phyloP scores from a whole-genome alignment of 352 stramenopile genomes.

The Phytopythium helicoides region DNA sequence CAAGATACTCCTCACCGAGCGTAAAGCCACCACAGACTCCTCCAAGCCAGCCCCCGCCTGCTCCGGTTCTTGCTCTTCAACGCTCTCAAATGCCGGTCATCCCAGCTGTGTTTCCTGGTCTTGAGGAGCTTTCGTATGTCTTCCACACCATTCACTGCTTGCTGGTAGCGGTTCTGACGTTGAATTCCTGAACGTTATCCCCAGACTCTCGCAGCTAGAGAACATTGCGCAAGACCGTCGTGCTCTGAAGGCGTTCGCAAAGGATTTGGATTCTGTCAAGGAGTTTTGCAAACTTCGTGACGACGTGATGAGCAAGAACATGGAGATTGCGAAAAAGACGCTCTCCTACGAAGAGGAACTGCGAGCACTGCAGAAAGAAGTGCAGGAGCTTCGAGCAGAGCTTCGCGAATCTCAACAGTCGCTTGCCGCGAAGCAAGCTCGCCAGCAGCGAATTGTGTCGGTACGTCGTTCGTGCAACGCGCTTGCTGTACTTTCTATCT shows the following conservation, averaged over 20 bases:
- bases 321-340: conserved; percentile 68
- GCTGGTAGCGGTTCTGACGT: neutral
- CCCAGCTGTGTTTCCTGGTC: conserved; percentile 63
- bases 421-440: conserved; percentile 64
- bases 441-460: conserved; percentile 64
- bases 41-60: conserved; percentile 30
- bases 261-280: conserved; percentile 54
- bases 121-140: conserved; percentile 78
- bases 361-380: conserved; percentile 44
- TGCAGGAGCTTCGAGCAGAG: conserved; percentile 41
- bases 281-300: conserved; percentile 73
- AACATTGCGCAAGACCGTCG: conserved; percentile 55
- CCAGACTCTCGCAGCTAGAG: conserved; percentile 57
- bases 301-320: conserved; percentile 78
- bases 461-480: conserved; percentile 24
- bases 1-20: conserved; percentile 20
- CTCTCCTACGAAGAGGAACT: conserved; percentile 54
- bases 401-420: conserved; percentile 53
- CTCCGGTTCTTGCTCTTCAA: conserved; percentile 39
- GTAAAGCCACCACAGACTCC: conserved; percentile 17
- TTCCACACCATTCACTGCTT: neutral
- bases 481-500: too few species aligned
- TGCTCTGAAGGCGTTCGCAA: conserved; percentile 62
- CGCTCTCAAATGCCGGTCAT: conserved; percentile 76
- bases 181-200: too few species aligned